A percentile compares a stretch with the other conserved stretches of the same genome.
phyloP scores from a whole-genome alignment of 2,329 filamentous ascomycete genomes.

The Trichophyton rubrum region DNA sequence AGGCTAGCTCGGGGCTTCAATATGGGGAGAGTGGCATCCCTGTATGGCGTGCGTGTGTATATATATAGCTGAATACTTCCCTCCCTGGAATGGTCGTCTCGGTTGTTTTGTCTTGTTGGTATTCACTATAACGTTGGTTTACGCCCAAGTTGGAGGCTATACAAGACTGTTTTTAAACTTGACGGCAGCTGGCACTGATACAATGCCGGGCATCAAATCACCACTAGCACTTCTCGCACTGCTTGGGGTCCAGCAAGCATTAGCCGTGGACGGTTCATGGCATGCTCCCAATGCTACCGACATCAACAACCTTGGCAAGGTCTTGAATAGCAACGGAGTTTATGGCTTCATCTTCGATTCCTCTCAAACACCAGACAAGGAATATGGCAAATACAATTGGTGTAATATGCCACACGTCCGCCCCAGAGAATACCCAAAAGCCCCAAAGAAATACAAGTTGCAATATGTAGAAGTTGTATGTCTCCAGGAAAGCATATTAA shows the following conservation, averaged over 20 bases:
- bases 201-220: neutral
- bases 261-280: conserved; percentile 40
- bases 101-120: neutral
- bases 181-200: neutral
- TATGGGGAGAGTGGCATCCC: neutral
- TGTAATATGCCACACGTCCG: conserved; percentile 86
- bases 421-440: conserved; percentile 47
- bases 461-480: conserved; percentile 63
- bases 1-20: neutral
- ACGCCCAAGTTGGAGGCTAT: neutral
- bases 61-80: neutral
- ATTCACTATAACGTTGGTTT: neutral
- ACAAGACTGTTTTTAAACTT: neutral
- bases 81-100: neutral
- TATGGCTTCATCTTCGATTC: conserved; percentile 65
- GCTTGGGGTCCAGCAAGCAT: conserved; percentile 4
- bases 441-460: conserved; percentile 47
- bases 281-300: conserved; percentile 42
- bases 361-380: conserved; percentile 43
- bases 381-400: conserved; percentile 61
- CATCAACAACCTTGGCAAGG: conserved; percentile 50
- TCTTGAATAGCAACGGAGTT: conserved; percentile 47
- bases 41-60: neutral
- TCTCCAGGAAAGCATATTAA: conserved; percentile 9
- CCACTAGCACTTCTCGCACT: conserved; percentile 5